Percentiles rank a stretch among this genome's conserved stretches.
Evolutionary conservation across 805 yeast genomes (phyloP).

Genomic region (Diddensiella caesifluorescens): DNA sequence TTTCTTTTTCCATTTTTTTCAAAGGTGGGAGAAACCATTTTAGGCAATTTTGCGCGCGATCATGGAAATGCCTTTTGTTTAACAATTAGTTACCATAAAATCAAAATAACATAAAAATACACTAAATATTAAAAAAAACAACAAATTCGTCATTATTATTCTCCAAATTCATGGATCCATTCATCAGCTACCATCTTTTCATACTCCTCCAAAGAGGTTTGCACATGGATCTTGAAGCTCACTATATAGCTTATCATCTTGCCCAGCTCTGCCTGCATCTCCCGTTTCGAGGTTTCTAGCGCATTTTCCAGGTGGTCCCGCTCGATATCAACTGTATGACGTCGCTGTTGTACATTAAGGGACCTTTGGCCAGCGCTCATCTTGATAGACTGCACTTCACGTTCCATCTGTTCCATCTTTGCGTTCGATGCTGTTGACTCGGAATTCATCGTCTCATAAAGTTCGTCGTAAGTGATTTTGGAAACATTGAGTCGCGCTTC

Average conservation of each 20-base stretch:
- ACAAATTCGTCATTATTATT: not conserved
- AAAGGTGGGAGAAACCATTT: no score
- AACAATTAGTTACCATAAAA: no score
- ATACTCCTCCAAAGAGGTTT: constrained; percentile 55
- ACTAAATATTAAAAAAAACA: not conserved
- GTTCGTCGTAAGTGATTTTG: constrained; percentile 50
- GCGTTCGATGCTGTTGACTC: constrained; percentile 50
- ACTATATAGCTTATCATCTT: constrained; percentile 55
- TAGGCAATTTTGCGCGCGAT: no score
- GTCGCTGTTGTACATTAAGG: constrained; percentile 44
- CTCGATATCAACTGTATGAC: constrained; percentile 48
- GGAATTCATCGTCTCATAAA: constrained; percentile 49
- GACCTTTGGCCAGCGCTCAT: constrained; percentile 46
- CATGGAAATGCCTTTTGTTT: no score
- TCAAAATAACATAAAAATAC: no score
- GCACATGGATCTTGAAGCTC: constrained; percentile 62
- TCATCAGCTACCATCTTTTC: constrained; percentile 30
- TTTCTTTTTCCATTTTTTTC: no score
- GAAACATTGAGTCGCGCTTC: constrained; percentile 51
- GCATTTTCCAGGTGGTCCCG: constrained; percentile 46
- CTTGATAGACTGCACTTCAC: constrained; percentile 49
- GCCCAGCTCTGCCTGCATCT: constrained; percentile 49
- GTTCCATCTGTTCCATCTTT: constrained; percentile 61
- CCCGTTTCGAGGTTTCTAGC: constrained; percentile 42
- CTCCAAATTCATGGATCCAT: not conserved